Evolutionary conservation across 768 basidiomycete species (phyloP).

Genomic region (Leccinum fibrillosum): DNA sequence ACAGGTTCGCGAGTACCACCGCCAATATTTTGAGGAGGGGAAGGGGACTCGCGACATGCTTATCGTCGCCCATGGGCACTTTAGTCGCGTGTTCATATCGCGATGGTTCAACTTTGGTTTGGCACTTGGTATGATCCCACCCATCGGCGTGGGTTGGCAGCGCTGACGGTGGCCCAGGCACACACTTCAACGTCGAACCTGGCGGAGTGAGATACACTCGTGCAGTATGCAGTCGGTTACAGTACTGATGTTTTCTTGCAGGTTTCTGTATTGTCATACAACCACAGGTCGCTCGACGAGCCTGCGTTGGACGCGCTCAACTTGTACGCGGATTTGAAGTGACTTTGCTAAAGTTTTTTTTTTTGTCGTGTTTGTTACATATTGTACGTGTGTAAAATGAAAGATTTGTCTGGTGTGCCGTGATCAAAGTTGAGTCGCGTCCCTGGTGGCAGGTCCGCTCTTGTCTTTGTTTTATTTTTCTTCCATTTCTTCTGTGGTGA

Average conservation of each 20-base stretch:
- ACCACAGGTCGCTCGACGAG: slow-evolving; percentile 75
- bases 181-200: slow-evolving; percentile 82
- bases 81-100: slow-evolving; percentile 70
- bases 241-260: slow-evolving; percentile 27
- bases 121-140: slow-evolving; percentile 41
- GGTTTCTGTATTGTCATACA: slow-evolving; percentile 82
- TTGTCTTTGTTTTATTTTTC: slow-evolving; percentile 7
- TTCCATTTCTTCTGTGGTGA: slow-evolving; percentile 18
- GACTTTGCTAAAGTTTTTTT: slow-evolving; percentile 2
- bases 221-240: neutral
- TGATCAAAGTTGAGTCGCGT: slow-evolving; percentile 15
- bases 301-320: slow-evolving; percentile 77
- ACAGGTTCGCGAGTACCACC: slow-evolving; percentile 73
- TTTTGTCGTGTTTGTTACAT: neutral
- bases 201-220: slow-evolving; percentile 55
- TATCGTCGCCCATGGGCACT: slow-evolving; percentile 88
- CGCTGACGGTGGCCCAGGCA: slow-evolving; percentile 41
- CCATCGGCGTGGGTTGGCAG: neutral
- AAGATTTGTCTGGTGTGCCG: slow-evolving; percentile 6
- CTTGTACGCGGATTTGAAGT: slow-evolving; percentile 48
- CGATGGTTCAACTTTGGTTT: slow-evolving; percentile 79
- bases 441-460: slow-evolving; percentile 3
- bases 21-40: slow-evolving; percentile 64
- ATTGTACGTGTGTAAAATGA: slow-evolving; percentile 20
- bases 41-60: slow-evolving; percentile 72